Evolutionary conservation across 805 yeast species (phyloP).

Genomic region (Candida coquimbonensis): DNA sequence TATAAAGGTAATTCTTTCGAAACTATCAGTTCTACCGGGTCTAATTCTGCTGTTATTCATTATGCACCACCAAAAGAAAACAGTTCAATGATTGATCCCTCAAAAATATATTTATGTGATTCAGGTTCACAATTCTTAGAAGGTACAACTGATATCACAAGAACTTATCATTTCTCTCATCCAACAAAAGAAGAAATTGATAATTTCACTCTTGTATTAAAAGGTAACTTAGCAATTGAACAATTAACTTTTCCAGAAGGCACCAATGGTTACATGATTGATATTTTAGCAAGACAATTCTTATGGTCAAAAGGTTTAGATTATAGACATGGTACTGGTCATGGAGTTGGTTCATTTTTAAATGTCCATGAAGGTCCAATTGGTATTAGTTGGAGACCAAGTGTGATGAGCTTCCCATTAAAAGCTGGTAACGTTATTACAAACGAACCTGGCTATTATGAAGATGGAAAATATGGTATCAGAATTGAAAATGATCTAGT

Average conservation of each 20-base stretch:
- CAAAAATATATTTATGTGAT: constrained; percentile 70
- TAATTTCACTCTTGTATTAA: constrained; percentile 78
- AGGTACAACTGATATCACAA: constrained; percentile 94
- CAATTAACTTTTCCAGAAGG: constrained; percentile 71
- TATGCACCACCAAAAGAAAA: constrained; percentile 60
- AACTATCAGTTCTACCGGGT: constrained; percentile 69
- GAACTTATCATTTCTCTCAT: constrained; percentile 65
- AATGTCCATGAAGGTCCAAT: constrained; percentile 95
- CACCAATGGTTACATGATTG: constrained; percentile 70
- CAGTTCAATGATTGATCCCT: constrained; percentile 54
- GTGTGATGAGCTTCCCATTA: constrained; percentile 44
- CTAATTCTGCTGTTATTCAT: constrained; percentile 71
- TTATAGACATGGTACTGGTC: constrained; percentile 94
- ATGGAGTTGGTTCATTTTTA: constrained; percentile 89
- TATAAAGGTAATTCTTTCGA: constrained; percentile 69
- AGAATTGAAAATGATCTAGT: constrained; percentile 82
- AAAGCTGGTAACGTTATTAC: constrained; percentile 69
- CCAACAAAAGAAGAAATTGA: constrained; percentile 53
- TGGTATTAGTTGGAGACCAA: constrained; percentile 56
- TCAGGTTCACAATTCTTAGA: constrained; percentile 89
- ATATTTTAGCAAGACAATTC: constrained; percentile 74
- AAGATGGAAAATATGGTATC: constrained; percentile 84
- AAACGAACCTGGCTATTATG: constrained; percentile 93
- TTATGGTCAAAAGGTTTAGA: constrained; percentile 79
- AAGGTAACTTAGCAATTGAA: constrained; percentile 88